A percentile compares a stretch with the other conserved stretches of the same genome.
These are phyloP conservation scores for Begonia loranthoides DNA, from an alignment of 306 rosid species.

Conservation along the genomic window DNA sequence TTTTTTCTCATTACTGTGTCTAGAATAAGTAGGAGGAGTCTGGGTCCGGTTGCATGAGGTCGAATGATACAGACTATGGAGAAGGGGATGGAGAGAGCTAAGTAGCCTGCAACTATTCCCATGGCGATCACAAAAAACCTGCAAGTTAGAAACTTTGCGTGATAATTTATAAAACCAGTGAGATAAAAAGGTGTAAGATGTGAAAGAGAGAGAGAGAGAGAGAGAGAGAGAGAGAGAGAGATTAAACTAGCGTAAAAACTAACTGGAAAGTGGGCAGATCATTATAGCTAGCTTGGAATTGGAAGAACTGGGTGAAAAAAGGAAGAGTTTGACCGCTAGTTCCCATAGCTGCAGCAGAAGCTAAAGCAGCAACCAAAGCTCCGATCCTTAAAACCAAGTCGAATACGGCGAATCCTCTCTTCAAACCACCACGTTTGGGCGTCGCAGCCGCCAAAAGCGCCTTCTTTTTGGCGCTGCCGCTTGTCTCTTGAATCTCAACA, in stretches of 20 bases:
- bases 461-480: constrained; percentile 16
- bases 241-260: constrained; percentile 1
- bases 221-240: no score
- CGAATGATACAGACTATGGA: constrained; percentile 60
- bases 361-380: constrained; percentile 40
- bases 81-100: constrained; percentile 71
- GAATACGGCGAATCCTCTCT: constrained; percentile 43
- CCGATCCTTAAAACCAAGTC: constrained; percentile 76
- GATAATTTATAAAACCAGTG: no score
- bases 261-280: constrained; percentile 61
- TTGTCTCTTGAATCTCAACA: constrained; percentile 39
- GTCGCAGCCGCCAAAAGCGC: constrained; percentile 8
- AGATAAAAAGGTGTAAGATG: no score
- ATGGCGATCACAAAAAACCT: constrained; percentile 78
- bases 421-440: constrained; percentile 37
- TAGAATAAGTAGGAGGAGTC: constrained; percentile 53
- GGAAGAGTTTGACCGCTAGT: constrained; percentile 65
- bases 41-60: constrained; percentile 50
- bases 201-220: constrained; percentile 1
- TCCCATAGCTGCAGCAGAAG: constrained; percentile 73
- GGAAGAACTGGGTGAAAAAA: constrained; percentile 89
- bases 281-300: constrained; percentile 75
- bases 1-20: constrained; percentile 37
- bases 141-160: constrained; percentile 11
- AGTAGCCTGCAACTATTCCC: constrained; percentile 71